A percentile compares a stretch with the other conserved stretches of the same genome.
These are phyloP conservation scores for Anthoceros angustus DNA, from an alignment of 225 moss, liverwort and hornwort species.

Conservation along the genomic window DNA sequence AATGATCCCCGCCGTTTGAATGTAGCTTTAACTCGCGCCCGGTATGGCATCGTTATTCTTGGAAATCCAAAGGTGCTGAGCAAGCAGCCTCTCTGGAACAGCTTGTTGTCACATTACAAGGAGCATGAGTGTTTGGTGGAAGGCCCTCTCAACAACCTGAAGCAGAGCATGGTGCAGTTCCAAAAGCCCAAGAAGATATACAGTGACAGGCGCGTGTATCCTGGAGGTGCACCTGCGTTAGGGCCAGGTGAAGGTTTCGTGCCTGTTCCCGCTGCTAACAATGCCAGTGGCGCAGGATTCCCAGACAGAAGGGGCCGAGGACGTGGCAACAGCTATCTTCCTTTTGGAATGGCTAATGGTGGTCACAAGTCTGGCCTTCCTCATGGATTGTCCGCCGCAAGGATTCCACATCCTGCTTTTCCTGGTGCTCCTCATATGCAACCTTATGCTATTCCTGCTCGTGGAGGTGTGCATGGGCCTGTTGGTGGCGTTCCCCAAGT, in stretches of 20 bases:
- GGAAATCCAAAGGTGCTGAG: slow-evolving; percentile 97
- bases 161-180: slow-evolving; percentile 99
- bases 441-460: slow-evolving; percentile 91
- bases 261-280: slow-evolving; percentile 69
- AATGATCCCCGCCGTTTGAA: slow-evolving; percentile 92
- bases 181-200: slow-evolving; percentile 99
- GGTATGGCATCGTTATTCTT: slow-evolving; percentile 76
- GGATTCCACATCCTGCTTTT: slow-evolving; percentile 28
- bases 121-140: slow-evolving; percentile 97
- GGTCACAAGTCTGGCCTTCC: slow-evolving; percentile 58
- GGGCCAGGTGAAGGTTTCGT: slow-evolving; percentile 82
- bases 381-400: slow-evolving; percentile 50
- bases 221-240: slow-evolving; percentile 70
- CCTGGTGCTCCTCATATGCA: slow-evolving; percentile 65
- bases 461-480: slow-evolving; percentile 90
- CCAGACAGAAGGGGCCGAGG: slow-evolving; percentile 64
- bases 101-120: slow-evolving; percentile 92
- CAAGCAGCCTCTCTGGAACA: slow-evolving; percentile 98
- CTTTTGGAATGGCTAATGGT: slow-evolving; percentile 63
- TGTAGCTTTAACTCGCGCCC: slow-evolving; percentile 87
- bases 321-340: slow-evolving; percentile 64
- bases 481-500: slow-evolving; percentile 84
- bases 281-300: slow-evolving; percentile 48
- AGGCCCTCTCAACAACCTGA: slow-evolving; percentile 92
- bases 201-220: slow-evolving; percentile 94